Percentiles rank a stretch among this genome's conserved stretches.
Conservation (phyloP, 2,329 filamentous ascomycete genomes). For the Alternaria tenuissima region DNA sequence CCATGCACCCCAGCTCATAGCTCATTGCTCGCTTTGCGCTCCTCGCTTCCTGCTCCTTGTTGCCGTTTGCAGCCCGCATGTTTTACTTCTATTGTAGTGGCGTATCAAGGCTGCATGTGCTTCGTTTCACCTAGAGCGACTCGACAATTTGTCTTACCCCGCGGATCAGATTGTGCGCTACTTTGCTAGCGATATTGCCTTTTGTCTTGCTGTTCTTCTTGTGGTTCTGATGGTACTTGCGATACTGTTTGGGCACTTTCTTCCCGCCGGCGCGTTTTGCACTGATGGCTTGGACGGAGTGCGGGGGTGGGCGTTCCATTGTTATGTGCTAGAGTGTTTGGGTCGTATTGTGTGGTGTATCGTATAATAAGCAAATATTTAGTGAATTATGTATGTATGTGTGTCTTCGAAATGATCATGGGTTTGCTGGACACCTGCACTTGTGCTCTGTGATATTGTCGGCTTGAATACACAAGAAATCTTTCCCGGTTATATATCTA, state of each 20-base stretch:
- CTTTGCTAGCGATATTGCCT: slow-evolving; percentile 14
- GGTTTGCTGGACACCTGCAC: background rate
- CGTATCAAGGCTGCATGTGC: background rate
- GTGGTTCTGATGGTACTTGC: slow-evolving; percentile 20
- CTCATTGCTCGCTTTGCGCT: background rate
- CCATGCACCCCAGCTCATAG: background rate
- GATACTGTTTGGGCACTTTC: slow-evolving; percentile 27
- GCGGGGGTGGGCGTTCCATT: slow-evolving; percentile 20
- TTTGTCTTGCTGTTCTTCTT: slow-evolving; percentile 10
- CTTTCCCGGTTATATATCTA: background rate
- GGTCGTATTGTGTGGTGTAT: background rate
- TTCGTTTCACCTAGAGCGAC: background rate
- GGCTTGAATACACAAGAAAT: background rate
- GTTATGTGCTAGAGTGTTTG: background rate
- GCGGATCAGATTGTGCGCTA: background rate
- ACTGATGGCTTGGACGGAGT: slow-evolving; percentile 28
- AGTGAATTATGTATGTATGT: background rate
- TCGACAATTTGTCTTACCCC: slow-evolving; percentile 11
- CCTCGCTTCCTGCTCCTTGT: background rate
- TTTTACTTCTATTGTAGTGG: background rate
- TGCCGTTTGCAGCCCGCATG: background rate
- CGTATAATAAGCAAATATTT: background rate
- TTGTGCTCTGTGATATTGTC: background rate
- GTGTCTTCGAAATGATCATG: background rate
- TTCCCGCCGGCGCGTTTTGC: slow-evolving; percentile 26